Evolutionary conservation across 441 rosid species (phyloP).

Genomic region (Erodium trifolium): DNA sequence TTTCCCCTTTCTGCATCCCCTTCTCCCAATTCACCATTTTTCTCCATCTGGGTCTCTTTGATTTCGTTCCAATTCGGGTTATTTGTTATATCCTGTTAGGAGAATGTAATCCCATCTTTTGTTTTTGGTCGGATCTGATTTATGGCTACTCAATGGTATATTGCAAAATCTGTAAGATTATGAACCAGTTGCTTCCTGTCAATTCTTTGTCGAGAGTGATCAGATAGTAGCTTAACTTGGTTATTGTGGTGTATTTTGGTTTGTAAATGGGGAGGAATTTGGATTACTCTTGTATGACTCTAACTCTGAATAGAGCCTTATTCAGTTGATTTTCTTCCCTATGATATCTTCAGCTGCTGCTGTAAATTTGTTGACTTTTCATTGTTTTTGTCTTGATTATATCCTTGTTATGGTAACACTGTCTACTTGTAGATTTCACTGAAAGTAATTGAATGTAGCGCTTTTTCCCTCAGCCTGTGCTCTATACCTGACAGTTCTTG

Average conservation of each 20-base stretch:
- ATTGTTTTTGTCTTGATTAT: not conserved
- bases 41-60: not conserved
- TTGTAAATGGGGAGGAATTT: not conserved
- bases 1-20: not conserved
- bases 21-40: not conserved
- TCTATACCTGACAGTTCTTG: not conserved
- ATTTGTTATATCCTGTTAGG: not conserved
- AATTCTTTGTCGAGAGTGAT: not conserved
- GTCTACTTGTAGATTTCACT: not conserved
- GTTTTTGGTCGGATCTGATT: not conserved
- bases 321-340: not conserved
- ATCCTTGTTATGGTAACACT: not conserved
- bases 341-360: not conserved
- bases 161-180: not conserved
- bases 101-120: not conserved
- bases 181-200: not conserved
- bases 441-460: not conserved
- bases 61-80: not conserved
- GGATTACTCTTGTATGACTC: not conserved
- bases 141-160: not conserved
- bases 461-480: too few relatives aligned
- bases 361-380: not conserved
- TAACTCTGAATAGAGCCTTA: not conserved
- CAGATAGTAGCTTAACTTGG: not conserved
- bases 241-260: not conserved